Evolutionary conservation across 495 filamentous ascomycete genomes (phyloP).

Genomic region (Neurospora terricola): DNA sequence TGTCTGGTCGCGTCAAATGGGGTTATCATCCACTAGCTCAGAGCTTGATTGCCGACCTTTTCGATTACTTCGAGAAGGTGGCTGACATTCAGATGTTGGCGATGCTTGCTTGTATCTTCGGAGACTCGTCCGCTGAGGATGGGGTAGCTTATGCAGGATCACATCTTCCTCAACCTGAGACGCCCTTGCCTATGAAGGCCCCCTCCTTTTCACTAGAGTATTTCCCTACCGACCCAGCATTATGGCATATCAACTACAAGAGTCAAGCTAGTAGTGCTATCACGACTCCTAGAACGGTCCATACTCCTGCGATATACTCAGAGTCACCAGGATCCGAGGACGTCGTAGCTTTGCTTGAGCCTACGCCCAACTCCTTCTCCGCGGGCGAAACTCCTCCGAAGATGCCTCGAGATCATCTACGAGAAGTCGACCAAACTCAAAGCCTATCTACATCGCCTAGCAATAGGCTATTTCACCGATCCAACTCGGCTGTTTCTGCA

Average conservation of each 20-base stretch:
- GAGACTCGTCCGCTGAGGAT: slow-evolving; percentile 47
- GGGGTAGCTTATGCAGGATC: slow-evolving; percentile 37
- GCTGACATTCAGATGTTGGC: slow-evolving; percentile 90
- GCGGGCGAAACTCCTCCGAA: slow-evolving; percentile 61
- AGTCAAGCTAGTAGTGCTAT: slow-evolving; percentile 40
- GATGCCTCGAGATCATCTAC: slow-evolving; percentile 21
- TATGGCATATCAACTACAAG: slow-evolving; percentile 41
- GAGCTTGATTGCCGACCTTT: slow-evolving; percentile 59
- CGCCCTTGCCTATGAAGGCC: slow-evolving; percentile 53
- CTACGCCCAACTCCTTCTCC: slow-evolving; percentile 43
- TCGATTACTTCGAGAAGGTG: slow-evolving; percentile 67
- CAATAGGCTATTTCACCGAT: slow-evolving; percentile 37
- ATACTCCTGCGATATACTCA: slow-evolving; percentile 46
- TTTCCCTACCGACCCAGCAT: slow-evolving; percentile 50
- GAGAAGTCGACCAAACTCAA: slow-evolving; percentile 34
- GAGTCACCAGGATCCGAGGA: slow-evolving; percentile 53
- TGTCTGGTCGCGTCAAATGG: slow-evolving; percentile 68
- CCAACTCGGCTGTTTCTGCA: slow-evolving; percentile 50
- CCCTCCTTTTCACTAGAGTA: slow-evolving; percentile 59
- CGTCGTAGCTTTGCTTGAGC: slow-evolving; percentile 36
- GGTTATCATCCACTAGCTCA: slow-evolving; percentile 71
- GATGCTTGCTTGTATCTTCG: slow-evolving; percentile 85
- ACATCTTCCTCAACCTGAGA: slow-evolving; percentile 38
- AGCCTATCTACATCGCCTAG: slow-evolving; percentile 68
- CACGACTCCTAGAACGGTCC: slow-evolving; percentile 49